Conservation (phyloP, 306 rosid genomes). For the Acmispon strigosus region DNA sequence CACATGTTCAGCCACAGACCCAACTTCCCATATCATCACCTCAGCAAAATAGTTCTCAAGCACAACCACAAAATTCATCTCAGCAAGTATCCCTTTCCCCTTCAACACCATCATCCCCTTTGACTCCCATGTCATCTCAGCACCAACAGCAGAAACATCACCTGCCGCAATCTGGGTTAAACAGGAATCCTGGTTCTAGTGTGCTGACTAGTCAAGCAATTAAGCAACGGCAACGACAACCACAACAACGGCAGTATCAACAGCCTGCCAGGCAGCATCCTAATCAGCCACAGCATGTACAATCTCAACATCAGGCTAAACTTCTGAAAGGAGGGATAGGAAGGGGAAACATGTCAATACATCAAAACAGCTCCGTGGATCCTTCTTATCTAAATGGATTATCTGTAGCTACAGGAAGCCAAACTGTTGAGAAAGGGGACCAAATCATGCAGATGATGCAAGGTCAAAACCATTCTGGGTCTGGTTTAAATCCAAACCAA, state of each 20-base stretch:
- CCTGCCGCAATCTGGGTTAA: constrained; percentile 65
- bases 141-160: constrained; percentile 90
- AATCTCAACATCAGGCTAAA: constrained; percentile 79
- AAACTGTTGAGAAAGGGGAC: constrained; percentile 86
- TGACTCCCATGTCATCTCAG: constrained; percentile 66
- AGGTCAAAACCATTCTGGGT: constrained; percentile 70
- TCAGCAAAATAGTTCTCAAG: constrained; percentile 61
- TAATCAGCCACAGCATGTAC: constrained; percentile 63
- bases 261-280: constrained; percentile 92
- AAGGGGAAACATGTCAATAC: constrained; percentile 59
- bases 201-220: constrained; percentile 61
- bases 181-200: constrained; percentile 61
- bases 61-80: constrained; percentile 59
- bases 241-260: constrained; percentile 68
- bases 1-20: constrained; percentile 61
- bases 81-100: constrained; percentile 60
- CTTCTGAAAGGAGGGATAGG: constrained; percentile 82
- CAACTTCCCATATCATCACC: constrained; percentile 68
- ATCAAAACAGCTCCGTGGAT: constrained; percentile 65
- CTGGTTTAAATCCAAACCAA: constrained; percentile 59
- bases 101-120: constrained; percentile 58
- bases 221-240: constrained; percentile 71
- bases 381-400: constrained; percentile 74
- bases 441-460: constrained; percentile 65
- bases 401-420: constrained; percentile 66